Conservation (phyloP, 176 grass and related monocot species). For the barley (Hordeum vulgare) region MorexV3_pseudomolecules_assembly NC_058524.1:495112908-495113407, state of each 20-base stretch:
- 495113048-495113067: conserved; percentile 83
- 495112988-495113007: not conserved
- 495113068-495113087: conserved; percentile 97
- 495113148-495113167: not conserved
- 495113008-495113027: not conserved
- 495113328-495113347: too few species aligned
- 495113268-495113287: too few species aligned
- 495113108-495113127: conserved; percentile 84
- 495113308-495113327: too few species aligned
- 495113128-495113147: conserved; percentile 85
- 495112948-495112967: conserved; percentile 96
- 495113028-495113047: conserved; percentile 10
- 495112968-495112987: conserved; percentile 65
- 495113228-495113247: not conserved
- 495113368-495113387: not conserved
- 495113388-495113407: not conserved
- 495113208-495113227: not conserved
- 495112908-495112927: conserved; percentile 99
- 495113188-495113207: not conserved
- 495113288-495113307: too few species aligned
- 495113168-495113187: not conserved
- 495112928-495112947: conserved; percentile 92
- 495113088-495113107: conserved; percentile 52
- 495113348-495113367: too few species aligned
- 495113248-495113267: too few species aligned